These are phyloP conservation scores for Penicillium taxi DNA, from an alignment of 495 filamentous ascomycete species.

Conservation along the genomic window DNA sequence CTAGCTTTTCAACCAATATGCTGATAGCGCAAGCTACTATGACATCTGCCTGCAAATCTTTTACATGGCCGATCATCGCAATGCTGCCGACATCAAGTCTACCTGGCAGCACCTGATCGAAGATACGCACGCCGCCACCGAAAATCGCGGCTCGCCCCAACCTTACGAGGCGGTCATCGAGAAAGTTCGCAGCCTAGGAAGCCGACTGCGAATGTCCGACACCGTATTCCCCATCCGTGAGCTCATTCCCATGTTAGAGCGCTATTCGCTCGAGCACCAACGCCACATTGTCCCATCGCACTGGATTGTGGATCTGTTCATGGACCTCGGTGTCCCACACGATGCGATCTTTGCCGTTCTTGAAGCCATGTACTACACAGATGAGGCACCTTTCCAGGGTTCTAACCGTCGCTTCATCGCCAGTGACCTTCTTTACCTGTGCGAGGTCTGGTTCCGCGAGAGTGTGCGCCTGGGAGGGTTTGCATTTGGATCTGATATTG, in stretches of 20 bases:
- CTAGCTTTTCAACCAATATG: conserved; percentile 84
- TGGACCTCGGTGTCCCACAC: conserved; percentile 65
- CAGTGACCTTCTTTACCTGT: conserved; percentile 54
- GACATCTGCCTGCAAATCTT: conserved; percentile 90
- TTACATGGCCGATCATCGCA: conserved; percentile 79
- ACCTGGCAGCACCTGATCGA: conserved; percentile 82
- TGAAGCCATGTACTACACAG: conserved; percentile 73
- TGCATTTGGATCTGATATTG: conserved; percentile 46
- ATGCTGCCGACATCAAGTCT: conserved; percentile 65
- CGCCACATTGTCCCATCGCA: conserved; percentile 56
- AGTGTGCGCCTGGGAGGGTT: conserved; percentile 46
- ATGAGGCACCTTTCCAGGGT: conserved; percentile 76
- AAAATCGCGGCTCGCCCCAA: conserved; percentile 41
- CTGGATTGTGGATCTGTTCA: conserved; percentile 78
- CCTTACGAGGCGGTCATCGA: conserved; percentile 76
- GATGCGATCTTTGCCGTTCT: conserved; percentile 69
- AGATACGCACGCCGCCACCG: conserved; percentile 56
- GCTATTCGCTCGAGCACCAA: conserved; percentile 65
- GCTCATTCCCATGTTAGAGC: conserved; percentile 66
- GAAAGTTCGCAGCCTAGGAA: conserved; percentile 66
- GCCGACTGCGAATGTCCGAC: conserved; percentile 68
- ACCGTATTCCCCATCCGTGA: conserved; percentile 64
- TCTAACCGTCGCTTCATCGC: conserved; percentile 51
- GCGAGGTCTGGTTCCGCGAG: conserved; percentile 54
- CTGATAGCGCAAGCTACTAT: conserved; percentile 80